Evolutionary conservation across 2,329 filamentous ascomycete genomes (phyloP).

Genomic region (Penicillium rolfsii): DNA sequence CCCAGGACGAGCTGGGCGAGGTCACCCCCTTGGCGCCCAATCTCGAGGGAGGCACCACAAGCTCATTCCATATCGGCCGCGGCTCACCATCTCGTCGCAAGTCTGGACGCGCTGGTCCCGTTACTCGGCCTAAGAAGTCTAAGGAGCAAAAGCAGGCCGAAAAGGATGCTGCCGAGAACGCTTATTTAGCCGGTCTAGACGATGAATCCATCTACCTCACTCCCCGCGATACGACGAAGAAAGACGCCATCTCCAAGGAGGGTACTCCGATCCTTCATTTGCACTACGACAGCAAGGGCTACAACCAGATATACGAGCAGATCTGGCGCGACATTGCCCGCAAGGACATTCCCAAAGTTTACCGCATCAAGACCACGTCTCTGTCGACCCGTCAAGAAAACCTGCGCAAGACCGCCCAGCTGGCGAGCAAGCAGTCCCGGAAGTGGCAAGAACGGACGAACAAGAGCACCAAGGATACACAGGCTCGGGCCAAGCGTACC

Average conservation of each 20-base stretch:
- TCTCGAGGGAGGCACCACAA: constrained; percentile 81
- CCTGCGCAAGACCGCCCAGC: constrained; percentile 92
- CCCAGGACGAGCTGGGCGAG: constrained; percentile 71
- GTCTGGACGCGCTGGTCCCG: constrained; percentile 54
- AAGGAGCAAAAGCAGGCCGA: constrained; percentile 72
- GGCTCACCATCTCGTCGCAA: constrained; percentile 57
- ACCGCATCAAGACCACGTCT: constrained; percentile 83
- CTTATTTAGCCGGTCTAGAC: constrained; percentile 69
- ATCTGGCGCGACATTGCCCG: constrained; percentile 94
- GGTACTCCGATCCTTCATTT: constrained; percentile 57
- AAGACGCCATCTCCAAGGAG: constrained; percentile 48
- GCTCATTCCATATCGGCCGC: constrained; percentile 75
- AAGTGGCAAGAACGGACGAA: constrained; percentile 97
- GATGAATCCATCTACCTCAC: constrained; percentile 54
- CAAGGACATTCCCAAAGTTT: constrained; percentile 92
- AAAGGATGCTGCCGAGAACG: constrained; percentile 79
- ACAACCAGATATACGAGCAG: constrained; percentile 95
- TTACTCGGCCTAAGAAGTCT: constrained; percentile 80
- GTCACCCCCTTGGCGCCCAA: constrained; percentile 75
- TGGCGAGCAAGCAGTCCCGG: constrained; percentile 95
- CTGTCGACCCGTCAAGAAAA: constrained; percentile 90
- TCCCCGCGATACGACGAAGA: constrained; percentile 58
- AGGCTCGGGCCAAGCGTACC: constrained; percentile 92
- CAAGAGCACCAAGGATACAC: constrained; percentile 97
- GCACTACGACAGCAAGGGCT: constrained; percentile 83